These are phyloP conservation scores for Phaeolepiota aurea DNA, from an alignment of 768 basidiomycete genomes.

Conservation along the genomic window DNA sequence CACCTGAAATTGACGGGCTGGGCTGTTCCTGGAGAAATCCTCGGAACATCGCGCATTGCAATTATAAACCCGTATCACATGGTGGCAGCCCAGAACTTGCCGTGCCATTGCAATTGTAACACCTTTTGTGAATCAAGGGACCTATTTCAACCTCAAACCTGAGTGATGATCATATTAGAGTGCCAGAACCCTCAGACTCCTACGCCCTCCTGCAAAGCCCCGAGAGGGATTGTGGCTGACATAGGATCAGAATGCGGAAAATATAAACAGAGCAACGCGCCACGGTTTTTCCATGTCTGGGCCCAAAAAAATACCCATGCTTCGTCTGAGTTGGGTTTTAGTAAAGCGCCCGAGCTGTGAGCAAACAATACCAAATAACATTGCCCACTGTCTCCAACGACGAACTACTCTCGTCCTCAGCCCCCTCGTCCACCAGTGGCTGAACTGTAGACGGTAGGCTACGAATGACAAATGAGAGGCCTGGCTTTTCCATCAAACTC, in stretches of 20 bases:
- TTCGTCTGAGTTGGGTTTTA: too few species aligned
- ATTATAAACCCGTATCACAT: not conserved
- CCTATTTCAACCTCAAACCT: not conserved
- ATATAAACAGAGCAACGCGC: too few species aligned
- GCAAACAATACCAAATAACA: slow-evolving; percentile 31
- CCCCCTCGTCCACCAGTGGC: slow-evolving; percentile 8
- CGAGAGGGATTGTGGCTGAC: too few species aligned
- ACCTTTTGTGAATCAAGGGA: not conserved
- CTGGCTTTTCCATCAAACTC: slow-evolving; percentile 46
- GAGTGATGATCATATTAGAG: not conserved
- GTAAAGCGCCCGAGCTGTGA: slow-evolving; percentile 1
- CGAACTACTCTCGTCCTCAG: slow-evolving; percentile 17
- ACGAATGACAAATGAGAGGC: slow-evolving; percentile 44
- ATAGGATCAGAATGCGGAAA: too few species aligned
- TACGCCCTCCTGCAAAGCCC: too few species aligned
- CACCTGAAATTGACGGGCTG: too few species aligned
- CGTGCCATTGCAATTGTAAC: not conserved
- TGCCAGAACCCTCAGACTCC: not conserved
- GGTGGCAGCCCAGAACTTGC: not conserved
- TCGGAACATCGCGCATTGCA: not conserved
- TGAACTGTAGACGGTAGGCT: slow-evolving; percentile 9
- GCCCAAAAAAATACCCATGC: too few species aligned
- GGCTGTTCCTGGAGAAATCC: too few species aligned
- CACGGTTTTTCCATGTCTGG: too few species aligned
- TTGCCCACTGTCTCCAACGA: slow-evolving; percentile 34